Base-by-base conservation (phyloP, 192 early-diverging fungal genomes). In the Coemansia sp. region DNA sequence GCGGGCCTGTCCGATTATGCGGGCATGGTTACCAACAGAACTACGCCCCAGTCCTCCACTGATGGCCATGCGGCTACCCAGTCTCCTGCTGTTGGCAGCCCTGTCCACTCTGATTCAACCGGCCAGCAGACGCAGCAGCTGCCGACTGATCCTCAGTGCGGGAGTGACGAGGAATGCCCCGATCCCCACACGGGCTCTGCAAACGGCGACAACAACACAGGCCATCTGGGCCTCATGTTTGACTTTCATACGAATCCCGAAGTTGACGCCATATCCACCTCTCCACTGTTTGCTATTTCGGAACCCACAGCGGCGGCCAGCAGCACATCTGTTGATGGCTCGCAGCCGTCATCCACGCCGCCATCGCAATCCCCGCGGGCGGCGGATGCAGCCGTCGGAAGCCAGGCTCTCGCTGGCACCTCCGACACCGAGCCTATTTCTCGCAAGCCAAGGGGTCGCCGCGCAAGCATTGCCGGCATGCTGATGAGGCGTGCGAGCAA, bases 391-490 rank as follows among this genome's bases (percentile, higher is more conserved):
- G 1, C 56, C 3, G 26, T 31, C 1, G 26, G 60, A 50, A 41
- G 32, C 4, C 31, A 47, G 38, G 21, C 53, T 24, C 27, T 26
- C 10, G 14, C 27, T 9, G 18, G 22, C 26, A 7, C 62, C 25
- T 56, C 54, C 8, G 41, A 23, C 41, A 16, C 23, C 25, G 57
- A 23, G 4, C 34, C 52, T 5, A 53, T 38, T 23, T 14, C 24
- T 14, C 67, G 51, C 41, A 76, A 66, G 57, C 16, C 57, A 7
- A 56, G 64, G 54, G 30, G 51, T 18, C 62, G 76, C 5, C 71
- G 76, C 16, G 38, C 71, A 10, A 78, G 76, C 56, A 65, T 78
- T 32, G 76, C 70, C 1, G 68, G 71, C 21, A 50, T 73, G 58
- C 54, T 78, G 59, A 69, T 69, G 56, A 62, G 66, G 31, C 49